These are phyloP conservation scores for Adansonia madagascariensis DNA, from an alignment of 441 rosid genomes.

Conservation along the genomic window DNA sequence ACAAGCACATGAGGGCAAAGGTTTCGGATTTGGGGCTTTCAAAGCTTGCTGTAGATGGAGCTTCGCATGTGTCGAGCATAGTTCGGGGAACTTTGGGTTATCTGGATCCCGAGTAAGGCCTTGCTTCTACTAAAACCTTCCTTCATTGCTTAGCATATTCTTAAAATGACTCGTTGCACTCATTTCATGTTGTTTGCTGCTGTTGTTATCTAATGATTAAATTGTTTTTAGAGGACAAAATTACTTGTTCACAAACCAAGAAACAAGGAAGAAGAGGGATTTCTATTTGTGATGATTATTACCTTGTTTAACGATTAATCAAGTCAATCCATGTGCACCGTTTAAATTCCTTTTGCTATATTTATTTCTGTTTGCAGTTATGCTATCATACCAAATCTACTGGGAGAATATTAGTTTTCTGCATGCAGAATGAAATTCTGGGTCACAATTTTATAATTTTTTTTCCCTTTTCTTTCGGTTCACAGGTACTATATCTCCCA, in stretches of 20 bases:
- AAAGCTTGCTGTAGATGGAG: slow-evolving; percentile 83
- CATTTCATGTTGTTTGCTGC: too few species aligned
- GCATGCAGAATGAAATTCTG: background rate
- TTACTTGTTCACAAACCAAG: background rate
- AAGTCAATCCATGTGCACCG: background rate
- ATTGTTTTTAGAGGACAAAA: background rate
- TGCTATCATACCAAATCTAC: background rate
- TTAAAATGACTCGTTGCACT: too few species aligned
- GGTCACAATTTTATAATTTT: too few species aligned
- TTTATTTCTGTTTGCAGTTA: background rate
- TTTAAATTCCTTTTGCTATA: background rate
- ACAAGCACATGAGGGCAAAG: slow-evolving; percentile 82
- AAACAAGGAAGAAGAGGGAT: background rate
- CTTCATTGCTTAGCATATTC: background rate
- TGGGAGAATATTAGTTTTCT: background rate
- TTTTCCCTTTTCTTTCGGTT: slow-evolving; percentile 23
- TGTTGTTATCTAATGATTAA: background rate
- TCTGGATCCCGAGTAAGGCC: slow-evolving; percentile 91
- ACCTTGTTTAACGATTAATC: background rate
- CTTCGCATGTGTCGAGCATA: slow-evolving; percentile 94
- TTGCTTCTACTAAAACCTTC: slow-evolving; percentile 19
- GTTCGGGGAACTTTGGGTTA: slow-evolving; percentile 98
- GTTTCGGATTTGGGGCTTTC: slow-evolving; percentile 97
- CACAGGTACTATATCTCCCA: slow-evolving; percentile 93
- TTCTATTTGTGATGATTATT: background rate